Percentiles rank a stretch among this genome's conserved stretches.
Evolutionary conservation across 805 yeast genomes (phyloP).

Genomic region (Pichia heedii): DNA sequence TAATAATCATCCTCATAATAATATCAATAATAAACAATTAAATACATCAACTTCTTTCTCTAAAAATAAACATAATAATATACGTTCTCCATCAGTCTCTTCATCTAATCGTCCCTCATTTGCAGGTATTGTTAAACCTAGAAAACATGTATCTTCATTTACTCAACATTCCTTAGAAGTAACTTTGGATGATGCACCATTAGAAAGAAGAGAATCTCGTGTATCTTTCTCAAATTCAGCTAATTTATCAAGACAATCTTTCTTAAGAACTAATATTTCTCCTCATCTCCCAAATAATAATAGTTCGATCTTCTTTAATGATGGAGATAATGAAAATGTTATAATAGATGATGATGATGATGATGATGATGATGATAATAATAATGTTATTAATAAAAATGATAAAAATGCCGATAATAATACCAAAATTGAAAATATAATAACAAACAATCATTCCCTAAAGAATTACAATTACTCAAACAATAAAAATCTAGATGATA

Average conservation of each 20-base stretch:
- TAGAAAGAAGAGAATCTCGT: conserved; percentile 24
- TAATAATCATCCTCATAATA: not conserved
- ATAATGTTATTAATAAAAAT: not conserved
- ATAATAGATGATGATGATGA: conserved; percentile 11
- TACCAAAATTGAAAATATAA: not conserved
- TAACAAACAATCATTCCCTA: not conserved
- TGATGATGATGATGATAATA: not conserved
- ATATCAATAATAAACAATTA: not conserved
- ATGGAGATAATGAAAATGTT: conserved; percentile 19
- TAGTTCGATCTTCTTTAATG: conserved; percentile 14
- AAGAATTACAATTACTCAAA: not conserved
- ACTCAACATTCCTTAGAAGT: conserved; percentile 25
- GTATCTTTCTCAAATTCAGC: conserved; percentile 29
- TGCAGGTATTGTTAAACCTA: conserved; percentile 28
- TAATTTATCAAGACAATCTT: conserved; percentile 31
- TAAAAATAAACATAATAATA: conserved; percentile 2
- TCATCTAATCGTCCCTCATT: conserved; percentile 24
- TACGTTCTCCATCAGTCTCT: conserved; percentile 18
- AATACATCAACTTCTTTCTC: not conserved
- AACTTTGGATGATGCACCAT: conserved; percentile 26
- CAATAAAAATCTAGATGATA: not conserved
- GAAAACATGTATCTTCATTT: conserved; percentile 27
- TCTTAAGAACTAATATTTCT: conserved; percentile 27
- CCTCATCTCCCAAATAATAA: conserved; percentile 19
- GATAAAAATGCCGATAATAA: not conserved